Evolutionary conservation across 2,329 filamentous ascomycete genomes (phyloP).

Genomic region (Trichophyton schoenleinii): DNA sequence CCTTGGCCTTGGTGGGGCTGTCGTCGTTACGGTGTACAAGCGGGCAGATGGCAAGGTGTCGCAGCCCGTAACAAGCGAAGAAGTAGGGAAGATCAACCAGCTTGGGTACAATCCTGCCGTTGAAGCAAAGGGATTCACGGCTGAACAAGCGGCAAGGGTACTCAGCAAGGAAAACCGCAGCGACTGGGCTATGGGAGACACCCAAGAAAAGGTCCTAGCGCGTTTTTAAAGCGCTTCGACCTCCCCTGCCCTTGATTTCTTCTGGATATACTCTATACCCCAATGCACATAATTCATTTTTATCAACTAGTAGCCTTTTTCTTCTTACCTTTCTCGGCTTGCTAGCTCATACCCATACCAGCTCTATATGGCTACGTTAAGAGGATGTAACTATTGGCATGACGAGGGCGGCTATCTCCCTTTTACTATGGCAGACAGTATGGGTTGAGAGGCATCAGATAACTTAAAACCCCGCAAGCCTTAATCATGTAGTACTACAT

Average conservation of each 20-base stretch:
- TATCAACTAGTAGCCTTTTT: no score
- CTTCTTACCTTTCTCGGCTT: no score
- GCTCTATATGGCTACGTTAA: no score
- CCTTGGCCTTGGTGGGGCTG: slow-evolving; percentile 78
- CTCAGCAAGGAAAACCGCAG: slow-evolving; percentile 57
- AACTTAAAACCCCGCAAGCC: no score
- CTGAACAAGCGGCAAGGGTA: slow-evolving; percentile 54
- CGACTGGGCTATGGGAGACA: slow-evolving; percentile 69
- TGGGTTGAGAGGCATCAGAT: no score
- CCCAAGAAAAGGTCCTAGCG: slow-evolving; percentile 57
- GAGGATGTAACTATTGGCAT: no score
- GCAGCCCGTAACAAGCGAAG: slow-evolving; percentile 46
- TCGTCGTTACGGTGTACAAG: slow-evolving; percentile 79
- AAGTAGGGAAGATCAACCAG: slow-evolving; percentile 53
- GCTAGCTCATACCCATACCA: no score
- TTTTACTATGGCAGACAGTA: no score
- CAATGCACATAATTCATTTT: no score
- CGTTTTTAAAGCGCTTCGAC: slow-evolving; percentile 38
- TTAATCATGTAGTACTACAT: no score
- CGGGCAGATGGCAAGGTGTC: slow-evolving; percentile 63
- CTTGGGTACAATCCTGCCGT: slow-evolving; percentile 88
- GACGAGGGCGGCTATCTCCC: no score
- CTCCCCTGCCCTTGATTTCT: background rate
- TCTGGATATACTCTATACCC: no score
- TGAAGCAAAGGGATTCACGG: slow-evolving; percentile 77